Evolutionary conservation across 306 rosid genomes (phyloP).

Genomic region (Benincasa hispida): DNA sequence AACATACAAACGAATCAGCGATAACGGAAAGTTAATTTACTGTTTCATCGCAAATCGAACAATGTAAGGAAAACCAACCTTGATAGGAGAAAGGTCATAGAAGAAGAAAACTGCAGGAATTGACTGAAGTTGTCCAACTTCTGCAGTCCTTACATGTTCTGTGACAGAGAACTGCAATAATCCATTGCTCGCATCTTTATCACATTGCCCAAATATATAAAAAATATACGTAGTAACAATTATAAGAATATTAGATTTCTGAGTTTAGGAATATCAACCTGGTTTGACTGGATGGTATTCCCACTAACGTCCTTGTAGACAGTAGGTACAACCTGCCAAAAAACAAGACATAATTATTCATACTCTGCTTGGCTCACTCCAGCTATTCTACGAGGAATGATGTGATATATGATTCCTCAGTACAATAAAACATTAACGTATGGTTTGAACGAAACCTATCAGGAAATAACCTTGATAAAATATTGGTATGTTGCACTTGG

Average conservation of each 20-base stretch:
- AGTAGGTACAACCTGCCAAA: conserved; percentile 88
- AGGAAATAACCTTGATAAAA: conserved; percentile 74
- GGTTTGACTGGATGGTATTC: conserved; percentile 82
- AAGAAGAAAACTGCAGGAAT: conserved; percentile 96
- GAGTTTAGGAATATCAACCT: conserved; percentile 29
- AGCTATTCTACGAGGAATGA: not conserved
- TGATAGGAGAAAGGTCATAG: conserved; percentile 96
- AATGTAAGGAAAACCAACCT: conserved; percentile 33
- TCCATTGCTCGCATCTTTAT: not conserved
- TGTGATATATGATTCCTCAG: not conserved
- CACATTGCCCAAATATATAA: not conserved
- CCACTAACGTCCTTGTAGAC: conserved; percentile 80
- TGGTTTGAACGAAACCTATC: not conserved
- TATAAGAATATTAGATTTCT: not conserved
- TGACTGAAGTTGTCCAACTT: conserved; percentile 64
- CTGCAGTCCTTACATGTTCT: conserved; percentile 71
- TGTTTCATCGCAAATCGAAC: not conserved
- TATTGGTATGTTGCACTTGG: conserved; percentile 94
- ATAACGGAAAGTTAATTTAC: not conserved
- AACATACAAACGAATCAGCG: conserved; percentile 13
- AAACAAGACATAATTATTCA: not conserved
- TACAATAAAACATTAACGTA: not conserved
- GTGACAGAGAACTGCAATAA: conserved; percentile 91
- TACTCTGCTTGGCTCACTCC: not conserved
- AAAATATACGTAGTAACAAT: not conserved